These are phyloP conservation scores for Larix sibirica DNA, from an alignment of 83 land plant species.

Conservation along the genomic window DNA sequence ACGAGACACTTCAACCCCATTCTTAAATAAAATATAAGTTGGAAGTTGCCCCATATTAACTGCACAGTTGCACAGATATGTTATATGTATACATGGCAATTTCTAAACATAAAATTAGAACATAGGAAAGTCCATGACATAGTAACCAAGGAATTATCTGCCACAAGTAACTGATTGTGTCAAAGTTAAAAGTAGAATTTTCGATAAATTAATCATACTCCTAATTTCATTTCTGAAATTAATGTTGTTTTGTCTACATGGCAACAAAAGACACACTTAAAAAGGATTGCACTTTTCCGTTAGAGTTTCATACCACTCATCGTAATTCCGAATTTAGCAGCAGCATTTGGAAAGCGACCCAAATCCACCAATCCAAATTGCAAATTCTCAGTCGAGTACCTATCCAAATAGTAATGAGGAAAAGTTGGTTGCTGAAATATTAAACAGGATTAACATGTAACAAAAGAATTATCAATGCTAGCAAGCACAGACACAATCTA, in stretches of 20 bases:
- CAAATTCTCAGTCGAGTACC: constrained; percentile 54
- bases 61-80: constrained; percentile 11
- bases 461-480: neutral
- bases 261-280: neutral
- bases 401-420: constrained; percentile 12
- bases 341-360: constrained; percentile 73
- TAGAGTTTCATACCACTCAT: constrained; percentile 32
- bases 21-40: constrained; percentile 60
- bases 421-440: neutral
- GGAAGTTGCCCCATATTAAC: constrained; percentile 53
- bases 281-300: neutral
- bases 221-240: neutral
- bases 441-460: neutral
- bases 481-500: neutral
- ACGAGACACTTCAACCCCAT: constrained; percentile 45
- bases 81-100: neutral
- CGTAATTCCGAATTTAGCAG: constrained; percentile 59
- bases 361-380: constrained; percentile 72
- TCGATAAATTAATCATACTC: neutral
- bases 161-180: neutral
- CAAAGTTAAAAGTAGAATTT: neutral
- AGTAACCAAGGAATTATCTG: neutral
- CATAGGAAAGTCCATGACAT: neutral
- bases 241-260: neutral
- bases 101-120: neutral